phyloP scores from a whole-genome alignment of 371 early-diverging fungal species.

The Chytridium lagenaria region DNA sequence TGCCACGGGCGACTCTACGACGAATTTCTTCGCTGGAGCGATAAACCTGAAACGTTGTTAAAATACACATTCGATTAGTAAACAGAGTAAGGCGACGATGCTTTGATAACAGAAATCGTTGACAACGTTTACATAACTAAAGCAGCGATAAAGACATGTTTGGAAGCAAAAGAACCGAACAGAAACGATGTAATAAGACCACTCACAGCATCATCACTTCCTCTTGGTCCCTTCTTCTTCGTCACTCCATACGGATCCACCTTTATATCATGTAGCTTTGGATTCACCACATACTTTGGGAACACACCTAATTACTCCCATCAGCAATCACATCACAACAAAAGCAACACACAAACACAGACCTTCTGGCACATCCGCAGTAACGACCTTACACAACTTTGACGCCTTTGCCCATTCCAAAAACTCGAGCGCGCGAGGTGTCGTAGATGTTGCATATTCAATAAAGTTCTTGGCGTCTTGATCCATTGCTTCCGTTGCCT shows the following conservation, averaged over 20 bases:
- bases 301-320: background rate
- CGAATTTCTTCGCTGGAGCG: background rate
- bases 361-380: background rate
- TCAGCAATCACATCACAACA: background rate
- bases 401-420: background rate
- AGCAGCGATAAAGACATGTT: too few relatives aligned
- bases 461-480: background rate
- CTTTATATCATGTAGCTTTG: slow-evolving; percentile 11
- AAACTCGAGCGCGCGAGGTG: background rate
- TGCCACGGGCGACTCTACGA: slow-evolving; percentile 11
- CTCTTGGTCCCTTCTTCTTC: slow-evolving; percentile 18
- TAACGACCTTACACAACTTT: slow-evolving; percentile 8
- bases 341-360: background rate
- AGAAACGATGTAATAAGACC: background rate
- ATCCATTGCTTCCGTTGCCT: background rate
- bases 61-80: too few relatives aligned
- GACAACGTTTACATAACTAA: too few relatives aligned
- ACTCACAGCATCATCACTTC: slow-evolving; percentile 16
- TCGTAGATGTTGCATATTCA: background rate
- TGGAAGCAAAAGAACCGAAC: too few relatives aligned
- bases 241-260: slow-evolving; percentile 6
- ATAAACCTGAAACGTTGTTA: slow-evolving; percentile 4
- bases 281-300: background rate
- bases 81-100: background rate
- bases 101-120: background rate